Evolutionary conservation across 805 yeast species (phyloP).

Genomic region (Lachancea meyersii): DNA sequence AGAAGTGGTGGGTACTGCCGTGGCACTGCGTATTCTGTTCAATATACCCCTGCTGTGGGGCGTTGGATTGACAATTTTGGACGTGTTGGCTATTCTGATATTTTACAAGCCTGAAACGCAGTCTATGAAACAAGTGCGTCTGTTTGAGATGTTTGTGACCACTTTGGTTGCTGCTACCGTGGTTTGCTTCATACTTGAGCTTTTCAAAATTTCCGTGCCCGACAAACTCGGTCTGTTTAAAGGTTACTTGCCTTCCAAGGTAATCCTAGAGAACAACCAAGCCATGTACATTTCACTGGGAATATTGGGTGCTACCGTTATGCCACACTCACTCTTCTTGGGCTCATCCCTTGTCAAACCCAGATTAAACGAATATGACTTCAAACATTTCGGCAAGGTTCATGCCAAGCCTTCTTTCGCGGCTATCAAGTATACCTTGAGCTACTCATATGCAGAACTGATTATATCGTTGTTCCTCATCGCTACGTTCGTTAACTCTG

Average conservation of each 20-base stretch:
- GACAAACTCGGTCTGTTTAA: constrained; percentile 45
- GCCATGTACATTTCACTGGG: constrained; percentile 77
- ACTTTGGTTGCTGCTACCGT: constrained; percentile 67
- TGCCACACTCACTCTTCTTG: constrained; percentile 84
- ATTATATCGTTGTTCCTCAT: constrained; percentile 76
- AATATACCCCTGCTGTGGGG: constrained; percentile 69
- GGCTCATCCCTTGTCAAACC: constrained; percentile 89
- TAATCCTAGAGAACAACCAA: constrained; percentile 52
- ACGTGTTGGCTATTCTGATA: constrained; percentile 69
- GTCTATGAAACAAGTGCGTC: constrained; percentile 64
- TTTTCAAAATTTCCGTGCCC: constrained; percentile 52
- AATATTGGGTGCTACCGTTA: constrained; percentile 87
- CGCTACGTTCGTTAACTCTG: constrained; percentile 87
- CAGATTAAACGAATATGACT: constrained; percentile 68
- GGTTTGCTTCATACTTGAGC: constrained; percentile 64
- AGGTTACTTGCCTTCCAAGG: constrained; percentile 69
- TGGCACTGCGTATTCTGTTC: constrained; percentile 71
- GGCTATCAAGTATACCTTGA: constrained; percentile 75
- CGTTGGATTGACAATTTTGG: constrained; percentile 71
- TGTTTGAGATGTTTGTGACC: constrained; percentile 72
- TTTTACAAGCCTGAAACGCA: constrained; percentile 76
- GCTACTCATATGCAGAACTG: constrained; percentile 75
- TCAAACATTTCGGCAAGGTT: constrained; percentile 43
- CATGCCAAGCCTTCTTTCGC: constrained; percentile 66
- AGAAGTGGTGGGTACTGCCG: constrained; percentile 91